These are phyloP conservation scores for Endotrypanum monterogeii DNA, from an alignment of 208 protist genomes.

Conservation along the genomic window DNA sequence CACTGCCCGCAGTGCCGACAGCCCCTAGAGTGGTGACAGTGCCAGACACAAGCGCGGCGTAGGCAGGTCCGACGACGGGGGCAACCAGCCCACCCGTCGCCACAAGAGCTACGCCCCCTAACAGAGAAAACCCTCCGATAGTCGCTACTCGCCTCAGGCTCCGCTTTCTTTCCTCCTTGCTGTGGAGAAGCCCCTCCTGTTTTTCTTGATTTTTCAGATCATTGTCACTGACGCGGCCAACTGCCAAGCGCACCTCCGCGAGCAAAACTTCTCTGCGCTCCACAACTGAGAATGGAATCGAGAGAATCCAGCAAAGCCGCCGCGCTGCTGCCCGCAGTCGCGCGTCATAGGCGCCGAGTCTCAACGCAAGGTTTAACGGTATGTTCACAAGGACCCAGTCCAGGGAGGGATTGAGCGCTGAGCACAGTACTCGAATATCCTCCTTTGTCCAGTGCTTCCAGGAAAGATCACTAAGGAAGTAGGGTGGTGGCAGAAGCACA, in stretches of 20 bases:
- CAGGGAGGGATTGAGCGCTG: slow-evolving; percentile 41
- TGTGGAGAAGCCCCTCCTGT: slow-evolving; percentile 32
- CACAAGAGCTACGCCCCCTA: slow-evolving; percentile 64
- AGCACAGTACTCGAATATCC: slow-evolving; percentile 47
- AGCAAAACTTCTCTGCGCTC: slow-evolving; percentile 50
- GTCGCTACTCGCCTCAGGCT: slow-evolving; percentile 53
- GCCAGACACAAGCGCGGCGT: slow-evolving; percentile 49
- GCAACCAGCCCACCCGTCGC: slow-evolving; percentile 78
- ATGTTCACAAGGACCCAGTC: slow-evolving; percentile 60
- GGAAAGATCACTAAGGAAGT: slow-evolving; percentile 39
- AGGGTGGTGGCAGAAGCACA: slow-evolving; percentile 69
- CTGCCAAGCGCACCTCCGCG: slow-evolving; percentile 12
- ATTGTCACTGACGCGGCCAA: neutral
- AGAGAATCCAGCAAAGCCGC: slow-evolving; percentile 72
- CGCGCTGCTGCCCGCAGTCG: slow-evolving; percentile 61
- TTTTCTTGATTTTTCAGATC: slow-evolving; percentile 11
- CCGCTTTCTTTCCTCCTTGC: slow-evolving; percentile 40
- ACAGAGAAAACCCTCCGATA: slow-evolving; percentile 70
- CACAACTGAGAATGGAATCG: slow-evolving; percentile 58
- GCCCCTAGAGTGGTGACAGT: slow-evolving; percentile 52
- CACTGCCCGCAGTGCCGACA: slow-evolving; percentile 54
- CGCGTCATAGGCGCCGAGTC: slow-evolving; percentile 66
- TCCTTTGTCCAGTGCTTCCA: slow-evolving; percentile 34
- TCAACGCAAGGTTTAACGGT: slow-evolving; percentile 68
- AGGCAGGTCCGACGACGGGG: slow-evolving; percentile 67